phyloP scores from a whole-genome alignment of 495 filamentous ascomycete genomes.

The Hyaloscypha variabilis region DNA sequence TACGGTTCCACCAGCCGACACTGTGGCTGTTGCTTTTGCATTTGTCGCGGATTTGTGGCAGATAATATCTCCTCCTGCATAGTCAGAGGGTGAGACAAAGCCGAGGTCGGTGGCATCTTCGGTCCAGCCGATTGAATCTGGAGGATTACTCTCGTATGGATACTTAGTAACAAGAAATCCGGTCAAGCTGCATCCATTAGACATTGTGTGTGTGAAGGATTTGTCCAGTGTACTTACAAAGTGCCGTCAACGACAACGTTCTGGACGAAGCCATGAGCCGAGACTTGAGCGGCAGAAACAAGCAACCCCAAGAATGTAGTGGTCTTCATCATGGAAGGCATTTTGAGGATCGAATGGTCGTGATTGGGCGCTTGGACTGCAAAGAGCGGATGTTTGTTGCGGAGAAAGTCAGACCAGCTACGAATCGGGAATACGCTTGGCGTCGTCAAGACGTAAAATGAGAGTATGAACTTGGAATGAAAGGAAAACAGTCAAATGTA shows the following conservation, averaged over 20 bases:
- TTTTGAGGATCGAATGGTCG: conserved; percentile 1
- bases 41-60: conserved; percentile 49
- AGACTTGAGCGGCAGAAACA: conserved; percentile 37
- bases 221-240: conserved; percentile 12
- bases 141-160: conserved; percentile 35
- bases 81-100: conserved; percentile 53
- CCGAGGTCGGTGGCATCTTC: conserved; percentile 37
- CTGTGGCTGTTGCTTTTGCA: conserved; percentile 40
- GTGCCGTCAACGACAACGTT: conserved; percentile 61
- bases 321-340: conserved; percentile 17
- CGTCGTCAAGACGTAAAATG: conserved; percentile 9
- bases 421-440: neutral
- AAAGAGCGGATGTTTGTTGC: neutral
- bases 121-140: conserved; percentile 51
- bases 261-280: conserved; percentile 63
- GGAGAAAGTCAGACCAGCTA: neutral
- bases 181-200: conserved; percentile 3
- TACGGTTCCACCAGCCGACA: conserved; percentile 47
- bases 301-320: conserved; percentile 8
- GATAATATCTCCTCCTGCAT: conserved; percentile 48
- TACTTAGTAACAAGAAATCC: conserved; percentile 15
- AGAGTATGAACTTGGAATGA: neutral
- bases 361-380: neutral
- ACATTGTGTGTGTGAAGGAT: neutral
- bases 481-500: conserved; percentile 13